Base-by-base conservation (phyloP, 2,329 filamentous ascomycete genomes). In the Incumbomyces delicatus region DNA sequence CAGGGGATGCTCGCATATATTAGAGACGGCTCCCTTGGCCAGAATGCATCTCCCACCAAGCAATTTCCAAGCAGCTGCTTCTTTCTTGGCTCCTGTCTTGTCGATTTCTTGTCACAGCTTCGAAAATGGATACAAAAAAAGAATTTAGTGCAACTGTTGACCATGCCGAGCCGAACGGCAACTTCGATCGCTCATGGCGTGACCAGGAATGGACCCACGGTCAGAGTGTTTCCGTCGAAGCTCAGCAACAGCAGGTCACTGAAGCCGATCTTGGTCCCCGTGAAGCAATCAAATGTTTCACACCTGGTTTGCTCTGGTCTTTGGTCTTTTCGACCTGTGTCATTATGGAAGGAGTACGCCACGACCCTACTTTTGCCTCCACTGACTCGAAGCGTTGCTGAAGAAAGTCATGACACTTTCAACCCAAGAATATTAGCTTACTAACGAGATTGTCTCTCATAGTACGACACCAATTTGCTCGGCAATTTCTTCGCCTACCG, bases 391-490 rank as follows among this genome's bases (percentile, higher is more conserved):
- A n/a, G n/a, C n/a, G n/a, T n/a, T n/a, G n/a, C n/a, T n/a, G 22
- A 4, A 27, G 5, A 27, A 27, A 5, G 4, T 27, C 22, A 8
- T 27, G 22, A 5, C 22, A 4, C 8, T 5, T 5, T 27, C 22
- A 27, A 27, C 4, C 22, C 4, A 8, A 4, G 22, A 27, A 5
- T 27, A 8, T 27, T 27, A 27, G 11, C 4, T 4, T 18, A 36
- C 33, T 36, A 36, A 36, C 11, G 4, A 36, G 33, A 6, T 4
- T 36, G 33, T 27, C 8, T 27, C 22, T n/a, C 33, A 36, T 36
- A 36, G 33, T 74, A 76, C 56, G 74, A 77, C 52, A 65, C 74
- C 6, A 71, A 71, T 1, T 58, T 77, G 0, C 59, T 77, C 3
- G 64, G 67, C 1, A 73, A 69, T 38, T 63, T 77, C 35, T 76